phyloP scores from a whole-genome alignment of 2,329 filamentous ascomycete genomes.

The Rutstroemia sp. region DNA sequence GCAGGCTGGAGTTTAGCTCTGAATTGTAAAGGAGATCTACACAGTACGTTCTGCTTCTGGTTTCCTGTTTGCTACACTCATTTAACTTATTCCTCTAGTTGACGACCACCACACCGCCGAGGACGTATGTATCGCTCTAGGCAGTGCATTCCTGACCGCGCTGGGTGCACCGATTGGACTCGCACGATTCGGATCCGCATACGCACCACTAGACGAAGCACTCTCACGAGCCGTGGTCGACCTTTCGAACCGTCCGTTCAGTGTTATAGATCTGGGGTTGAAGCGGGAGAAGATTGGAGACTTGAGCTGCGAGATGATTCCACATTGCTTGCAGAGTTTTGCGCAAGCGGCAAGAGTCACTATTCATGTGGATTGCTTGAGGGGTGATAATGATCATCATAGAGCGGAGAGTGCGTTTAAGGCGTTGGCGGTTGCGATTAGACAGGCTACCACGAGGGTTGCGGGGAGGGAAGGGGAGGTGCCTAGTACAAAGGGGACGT shows the following conservation, averaged over 20 bases:
- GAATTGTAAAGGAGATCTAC: slow-evolving; percentile 78
- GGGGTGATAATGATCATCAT: slow-evolving; percentile 93
- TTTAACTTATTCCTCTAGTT: slow-evolving; percentile 45
- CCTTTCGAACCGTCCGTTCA: slow-evolving; percentile 84
- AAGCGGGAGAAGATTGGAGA: slow-evolving; percentile 90
- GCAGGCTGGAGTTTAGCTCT: slow-evolving; percentile 86
- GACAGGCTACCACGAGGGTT: slow-evolving; percentile 66
- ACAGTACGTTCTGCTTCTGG: slow-evolving; percentile 53
- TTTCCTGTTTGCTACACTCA: neutral
- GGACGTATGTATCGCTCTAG: slow-evolving; percentile 88
- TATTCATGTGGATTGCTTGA: slow-evolving; percentile 88
- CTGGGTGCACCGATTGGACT: slow-evolving; percentile 74
- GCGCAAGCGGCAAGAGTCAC: slow-evolving; percentile 84
- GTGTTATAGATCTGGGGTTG: slow-evolving; percentile 75
- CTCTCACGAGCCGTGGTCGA: slow-evolving; percentile 91
- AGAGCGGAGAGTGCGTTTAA: slow-evolving; percentile 96
- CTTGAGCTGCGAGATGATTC: slow-evolving; percentile 92
- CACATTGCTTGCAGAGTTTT: slow-evolving; percentile 91
- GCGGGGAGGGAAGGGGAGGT: slow-evolving; percentile 84
- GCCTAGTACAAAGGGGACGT: slow-evolving; percentile 90
- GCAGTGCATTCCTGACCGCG: slow-evolving; percentile 73
- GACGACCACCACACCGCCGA: slow-evolving; percentile 99
- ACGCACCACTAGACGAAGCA: slow-evolving; percentile 91
- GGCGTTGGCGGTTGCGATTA: slow-evolving; percentile 80
- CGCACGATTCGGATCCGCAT: slow-evolving; percentile 84